These are phyloP conservation scores for Abortiporus biennis DNA, from an alignment of 1,284 basidiomycete species.

Conservation along the genomic window DNA sequence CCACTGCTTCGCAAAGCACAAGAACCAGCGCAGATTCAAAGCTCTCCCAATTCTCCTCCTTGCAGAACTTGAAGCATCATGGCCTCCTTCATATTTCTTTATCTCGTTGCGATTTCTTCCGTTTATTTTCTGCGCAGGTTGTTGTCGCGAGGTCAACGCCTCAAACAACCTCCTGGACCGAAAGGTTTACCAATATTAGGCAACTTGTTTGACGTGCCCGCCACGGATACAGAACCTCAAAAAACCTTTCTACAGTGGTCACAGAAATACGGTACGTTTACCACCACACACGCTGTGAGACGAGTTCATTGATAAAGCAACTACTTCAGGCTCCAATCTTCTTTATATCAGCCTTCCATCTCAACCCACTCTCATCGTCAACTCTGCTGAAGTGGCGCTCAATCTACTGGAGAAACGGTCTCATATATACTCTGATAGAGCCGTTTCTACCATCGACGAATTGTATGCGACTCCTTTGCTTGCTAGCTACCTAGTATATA, in stretches of 20 bases:
- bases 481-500: not conserved
- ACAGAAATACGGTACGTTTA: conserved; percentile 3
- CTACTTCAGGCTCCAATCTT: conserved; percentile 3
- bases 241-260: conserved; percentile 3
- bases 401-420: conserved; percentile 12
- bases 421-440: conserved; percentile 6
- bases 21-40: too few relatives aligned
- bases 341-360: conserved; percentile 1
- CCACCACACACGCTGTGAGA: not conserved
- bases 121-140: too few relatives aligned
- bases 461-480: conserved; percentile 1
- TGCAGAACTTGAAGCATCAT: too few relatives aligned
- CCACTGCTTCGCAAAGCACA: too few relatives aligned
- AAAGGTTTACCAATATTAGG: conserved; percentile 3
- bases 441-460: conserved; percentile 1
- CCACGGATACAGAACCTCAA: not conserved
- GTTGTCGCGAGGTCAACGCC: too few relatives aligned
- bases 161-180: conserved; percentile 7
- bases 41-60: too few relatives aligned
- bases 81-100: too few relatives aligned
- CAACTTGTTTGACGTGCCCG: conserved; percentile 6
- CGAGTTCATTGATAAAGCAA: not conserved
- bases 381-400: conserved; percentile 4
- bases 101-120: too few relatives aligned
- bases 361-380: conserved; percentile 6